phyloP scores from a whole-genome alignment of 2,329 filamentous ascomycete species.

The Ramularia collo-cygni region DNA sequence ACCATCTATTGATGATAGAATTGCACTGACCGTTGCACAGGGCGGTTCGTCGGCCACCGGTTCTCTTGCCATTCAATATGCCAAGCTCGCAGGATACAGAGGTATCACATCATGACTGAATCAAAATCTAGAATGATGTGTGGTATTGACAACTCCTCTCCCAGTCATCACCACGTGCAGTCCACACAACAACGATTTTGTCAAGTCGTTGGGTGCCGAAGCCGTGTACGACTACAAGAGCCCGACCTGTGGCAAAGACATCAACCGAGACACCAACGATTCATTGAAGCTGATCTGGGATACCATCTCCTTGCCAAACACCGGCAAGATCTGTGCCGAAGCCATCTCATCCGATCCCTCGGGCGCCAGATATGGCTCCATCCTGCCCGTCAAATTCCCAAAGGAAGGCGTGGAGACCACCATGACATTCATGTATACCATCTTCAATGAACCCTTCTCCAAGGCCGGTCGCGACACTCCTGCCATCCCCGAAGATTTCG shows the following conservation, averaged over 20 bases:
- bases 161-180: constrained; percentile 40
- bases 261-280: constrained; percentile 28
- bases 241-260: constrained; percentile 37
- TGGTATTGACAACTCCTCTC: no score
- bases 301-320: constrained; percentile 18
- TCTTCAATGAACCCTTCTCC: constrained; percentile 20
- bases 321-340: constrained; percentile 20
- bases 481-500: constrained; percentile 32
- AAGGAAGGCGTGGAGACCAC: constrained; percentile 14
- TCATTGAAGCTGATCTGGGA: constrained; percentile 21
- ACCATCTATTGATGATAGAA: no score
- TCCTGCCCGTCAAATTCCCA: constrained; percentile 20
- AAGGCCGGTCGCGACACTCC: constrained; percentile 17
- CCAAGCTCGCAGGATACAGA: constrained; percentile 34
- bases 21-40: neutral
- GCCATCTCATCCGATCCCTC: constrained; percentile 17
- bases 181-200: constrained; percentile 43
- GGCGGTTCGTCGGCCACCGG: constrained; percentile 45
- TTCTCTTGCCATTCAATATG: constrained; percentile 44
- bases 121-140: no score
- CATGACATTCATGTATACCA: constrained; percentile 24
- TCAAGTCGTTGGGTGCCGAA: constrained; percentile 40
- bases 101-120: no score
- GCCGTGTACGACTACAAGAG: constrained; percentile 45
- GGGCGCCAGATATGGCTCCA: constrained; percentile 20